Percentiles rank a stretch among this genome's conserved stretches.
These are phyloP conservation scores for Laguncularia racemosa DNA, from an alignment of 345 rosid species.

Conservation along the genomic window DNA sequence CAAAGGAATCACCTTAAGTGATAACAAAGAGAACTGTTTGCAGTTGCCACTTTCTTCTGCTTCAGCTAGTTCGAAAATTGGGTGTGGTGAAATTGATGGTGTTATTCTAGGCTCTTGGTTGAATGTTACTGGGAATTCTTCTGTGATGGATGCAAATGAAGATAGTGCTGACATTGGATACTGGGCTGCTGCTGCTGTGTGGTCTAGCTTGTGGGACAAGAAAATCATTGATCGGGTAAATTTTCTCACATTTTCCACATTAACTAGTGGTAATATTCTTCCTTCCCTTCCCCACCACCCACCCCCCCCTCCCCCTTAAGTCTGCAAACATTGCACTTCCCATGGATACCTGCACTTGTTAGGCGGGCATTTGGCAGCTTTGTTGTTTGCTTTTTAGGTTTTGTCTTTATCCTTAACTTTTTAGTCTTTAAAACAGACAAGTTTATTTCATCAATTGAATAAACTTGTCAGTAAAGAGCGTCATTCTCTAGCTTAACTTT, in stretches of 20 bases:
- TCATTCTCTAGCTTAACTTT: too few species aligned
- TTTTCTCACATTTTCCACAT: slow-evolving; percentile 11
- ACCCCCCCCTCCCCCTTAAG: too few species aligned
- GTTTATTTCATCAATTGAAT: too few species aligned
- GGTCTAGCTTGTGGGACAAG: slow-evolving; percentile 94
- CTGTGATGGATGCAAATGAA: slow-evolving; percentile 42
- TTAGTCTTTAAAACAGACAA: too few species aligned
- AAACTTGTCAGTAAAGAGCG: too few species aligned
- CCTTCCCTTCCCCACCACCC: too few species aligned
- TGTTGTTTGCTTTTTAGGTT: too few species aligned
- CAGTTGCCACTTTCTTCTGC: slow-evolving; percentile 35
- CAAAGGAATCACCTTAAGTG: slow-evolving; percentile 23
- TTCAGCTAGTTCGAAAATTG: slow-evolving; percentile 33
- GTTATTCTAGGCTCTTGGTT: slow-evolving; percentile 91
- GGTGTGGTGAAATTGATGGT: slow-evolving; percentile 97
- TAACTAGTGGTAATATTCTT: neutral
- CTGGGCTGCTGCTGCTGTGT: slow-evolving; percentile 94
- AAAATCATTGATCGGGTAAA: slow-evolving; percentile 89
- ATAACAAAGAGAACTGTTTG: slow-evolving; percentile 38
- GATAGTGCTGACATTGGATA: slow-evolving; percentile 63
- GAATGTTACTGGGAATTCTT: slow-evolving; percentile 43
- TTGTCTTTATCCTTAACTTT: too few species aligned
- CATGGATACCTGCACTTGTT: too few species aligned
- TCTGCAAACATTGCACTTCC: too few species aligned
- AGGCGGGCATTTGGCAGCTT: too few species aligned